Conservation (phyloP, 2,329 filamentous ascomycete species). For the Trichoderma sp. region DNA sequence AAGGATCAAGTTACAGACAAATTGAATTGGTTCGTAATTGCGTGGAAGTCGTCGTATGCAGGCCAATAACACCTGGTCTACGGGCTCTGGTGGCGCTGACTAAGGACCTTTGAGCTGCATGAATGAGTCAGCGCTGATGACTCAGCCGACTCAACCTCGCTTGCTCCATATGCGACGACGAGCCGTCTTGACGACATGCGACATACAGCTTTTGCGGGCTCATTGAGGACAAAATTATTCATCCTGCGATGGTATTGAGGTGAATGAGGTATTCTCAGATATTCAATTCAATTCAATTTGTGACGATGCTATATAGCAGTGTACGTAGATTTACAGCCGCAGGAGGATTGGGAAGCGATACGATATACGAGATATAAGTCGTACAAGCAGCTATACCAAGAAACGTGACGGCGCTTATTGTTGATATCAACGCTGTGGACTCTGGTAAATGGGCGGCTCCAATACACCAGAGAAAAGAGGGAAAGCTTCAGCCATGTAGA, state of each 20-base stretch:
- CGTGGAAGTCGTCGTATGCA: conserved; percentile 4
- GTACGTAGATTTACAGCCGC: not conserved
- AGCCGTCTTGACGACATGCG: too few relatives aligned
- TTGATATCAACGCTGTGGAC: not conserved
- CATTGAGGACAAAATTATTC: too few relatives aligned
- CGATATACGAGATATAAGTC: not conserved
- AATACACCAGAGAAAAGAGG: not conserved
- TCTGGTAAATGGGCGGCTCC: not conserved
- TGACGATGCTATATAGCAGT: not conserved
- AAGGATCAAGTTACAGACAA: not conserved
- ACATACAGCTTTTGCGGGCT: too few relatives aligned
- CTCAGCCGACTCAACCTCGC: too few relatives aligned
- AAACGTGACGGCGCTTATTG: not conserved
- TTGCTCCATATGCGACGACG: too few relatives aligned
- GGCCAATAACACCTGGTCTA: not conserved
- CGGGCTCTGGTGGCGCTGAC: not conserved
- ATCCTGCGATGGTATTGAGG: too few relatives aligned
- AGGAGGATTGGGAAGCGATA: too few relatives aligned
- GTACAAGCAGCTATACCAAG: not conserved
- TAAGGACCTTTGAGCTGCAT: too few relatives aligned
- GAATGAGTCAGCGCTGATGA: too few relatives aligned
- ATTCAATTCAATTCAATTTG: too few relatives aligned
- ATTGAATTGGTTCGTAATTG: conserved; percentile 1
- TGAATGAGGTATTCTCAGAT: too few relatives aligned
- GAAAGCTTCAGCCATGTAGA: conserved; percentile 8